These are phyloP conservation scores for Sordariomycetes sp. DNA, from an alignment of 2,329 filamentous ascomycete genomes.

Conservation along the genomic window DNA sequence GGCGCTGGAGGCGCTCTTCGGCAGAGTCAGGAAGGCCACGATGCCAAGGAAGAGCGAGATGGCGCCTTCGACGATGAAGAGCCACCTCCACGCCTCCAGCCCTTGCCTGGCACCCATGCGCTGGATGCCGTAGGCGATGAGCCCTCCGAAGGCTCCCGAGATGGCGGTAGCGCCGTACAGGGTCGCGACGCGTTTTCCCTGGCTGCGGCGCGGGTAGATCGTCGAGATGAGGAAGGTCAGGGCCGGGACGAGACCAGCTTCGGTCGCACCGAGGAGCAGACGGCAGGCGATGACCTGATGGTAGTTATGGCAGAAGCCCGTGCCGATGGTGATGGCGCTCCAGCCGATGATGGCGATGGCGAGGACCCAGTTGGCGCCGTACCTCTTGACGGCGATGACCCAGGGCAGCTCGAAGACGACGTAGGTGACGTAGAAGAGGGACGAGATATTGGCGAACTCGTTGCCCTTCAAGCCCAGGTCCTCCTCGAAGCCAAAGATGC, in stretches of 20 bases:
- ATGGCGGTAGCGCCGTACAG: constrained; percentile 14
- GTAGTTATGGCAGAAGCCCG: constrained; percentile 5
- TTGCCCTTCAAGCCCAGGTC: constrained; percentile 40
- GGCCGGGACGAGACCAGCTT: constrained; percentile 18
- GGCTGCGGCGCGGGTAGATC: constrained; percentile 19
- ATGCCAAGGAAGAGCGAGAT: constrained; percentile 15
- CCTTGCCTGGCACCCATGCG: constrained; percentile 31
- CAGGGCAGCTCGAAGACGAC: constrained; percentile 51
- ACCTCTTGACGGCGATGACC: constrained; percentile 3
- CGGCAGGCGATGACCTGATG: constrained; percentile 3
- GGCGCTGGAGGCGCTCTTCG: constrained; percentile 30
- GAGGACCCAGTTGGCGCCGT: constrained; percentile 4
- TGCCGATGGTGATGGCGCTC: constrained; percentile 6
- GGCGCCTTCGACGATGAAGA: constrained; percentile 32
- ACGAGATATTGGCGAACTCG: constrained; percentile 49
- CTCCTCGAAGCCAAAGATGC: constrained; percentile 40
- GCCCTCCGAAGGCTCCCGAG: constrained; percentile 13
- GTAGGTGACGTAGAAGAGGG: constrained; percentile 51
- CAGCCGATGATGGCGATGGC: constrained; percentile 5
- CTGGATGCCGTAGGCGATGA: constrained; percentile 12
- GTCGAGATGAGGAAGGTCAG: constrained; percentile 17
- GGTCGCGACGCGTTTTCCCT: constrained; percentile 14
- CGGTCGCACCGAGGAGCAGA: constrained; percentile 9
- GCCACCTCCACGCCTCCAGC: constrained; percentile 36
- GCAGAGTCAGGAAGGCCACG: constrained; percentile 26